Evolutionary conservation across 2,329 filamentous ascomycete genomes (phyloP), one percentile per base, ranked within the genome.

Genomic region (Pseudomassariella vexata): DNA sequence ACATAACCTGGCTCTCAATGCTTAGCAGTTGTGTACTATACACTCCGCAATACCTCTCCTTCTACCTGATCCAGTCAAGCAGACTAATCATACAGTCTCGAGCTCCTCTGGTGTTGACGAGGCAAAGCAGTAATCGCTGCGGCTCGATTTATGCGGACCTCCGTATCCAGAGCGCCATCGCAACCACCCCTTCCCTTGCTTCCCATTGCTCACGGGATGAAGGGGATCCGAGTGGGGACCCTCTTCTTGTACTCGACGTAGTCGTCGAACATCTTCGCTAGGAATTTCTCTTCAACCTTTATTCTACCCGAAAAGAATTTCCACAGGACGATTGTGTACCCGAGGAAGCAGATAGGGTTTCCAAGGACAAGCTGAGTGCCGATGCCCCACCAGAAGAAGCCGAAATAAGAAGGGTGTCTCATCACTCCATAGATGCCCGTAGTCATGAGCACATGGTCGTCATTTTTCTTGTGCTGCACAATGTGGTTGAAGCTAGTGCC

Each of bases 301-400:
- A 96, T 89, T 38, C 92, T 68, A 9, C 56, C 62, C 11, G 67
- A 70, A 55, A 98, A 98, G 57, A 98, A 98, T 38, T 65, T 70
- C 86, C 86, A 95, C 45, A 98, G 58, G 11, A 94, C 82, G 6
- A 71, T 56, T 0, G 76, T 61, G 63, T 94, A 96, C 2, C 62
- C 83, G 6, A 80, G 45, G 36, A 94, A 77, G 55, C 87, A 94
- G 3, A 94, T 44, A 7, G 73, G 61, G 59, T 98, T 98, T 12
- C 90, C 90, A 42, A 95, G 68, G 34, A 94, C 77, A 25, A 96
- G 53, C 66, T 98, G 92, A 9, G 89, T 95, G 5, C 92, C 92
- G n/a, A 96, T 52, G 0, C 85, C 87, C 90, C 90, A 98, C 79
- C 88, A 96, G 60, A 95, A 98, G 65, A 95, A 98, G 4, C 90